Evolutionary conservation across 2,329 filamentous ascomycete genomes (phyloP).

Genomic region (Aureobasidium namibiae): DNA sequence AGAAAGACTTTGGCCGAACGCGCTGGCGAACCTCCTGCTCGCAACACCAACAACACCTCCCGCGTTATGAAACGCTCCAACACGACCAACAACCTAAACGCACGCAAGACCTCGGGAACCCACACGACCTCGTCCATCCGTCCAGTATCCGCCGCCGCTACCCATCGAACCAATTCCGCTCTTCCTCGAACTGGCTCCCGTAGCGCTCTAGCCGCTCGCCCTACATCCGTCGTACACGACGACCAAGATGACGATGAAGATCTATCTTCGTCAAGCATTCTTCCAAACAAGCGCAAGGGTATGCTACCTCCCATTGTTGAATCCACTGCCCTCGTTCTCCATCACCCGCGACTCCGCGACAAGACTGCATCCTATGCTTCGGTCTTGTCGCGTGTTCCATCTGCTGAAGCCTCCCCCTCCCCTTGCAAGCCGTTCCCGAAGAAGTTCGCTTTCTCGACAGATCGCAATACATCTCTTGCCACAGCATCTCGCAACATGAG

Average conservation of each 20-base stretch:
- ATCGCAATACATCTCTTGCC: slow-evolving; percentile 14
- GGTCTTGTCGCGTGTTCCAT: slow-evolving; percentile 23
- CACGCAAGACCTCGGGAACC: slow-evolving; percentile 18
- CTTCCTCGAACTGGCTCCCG: slow-evolving; percentile 18
- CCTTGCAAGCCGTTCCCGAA: background rate
- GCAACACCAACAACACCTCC: background rate
- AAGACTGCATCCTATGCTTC: slow-evolving; percentile 21
- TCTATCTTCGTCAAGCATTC: slow-evolving; percentile 26
- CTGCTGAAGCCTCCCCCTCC: slow-evolving; percentile 19
- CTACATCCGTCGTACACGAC: background rate
- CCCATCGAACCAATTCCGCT: slow-evolving; percentile 11
- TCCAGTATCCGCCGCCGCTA: slow-evolving; percentile 15
- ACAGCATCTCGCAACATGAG: slow-evolving; percentile 15
- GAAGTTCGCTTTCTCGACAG: background rate
- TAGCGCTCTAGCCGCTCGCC: slow-evolving; percentile 5
- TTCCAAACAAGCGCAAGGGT: slow-evolving; percentile 44
- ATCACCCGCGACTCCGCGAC: slow-evolving; percentile 18
- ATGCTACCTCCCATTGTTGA: slow-evolving; percentile 32
- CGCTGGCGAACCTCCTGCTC: slow-evolving; percentile 34
- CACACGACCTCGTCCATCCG: slow-evolving; percentile 7
- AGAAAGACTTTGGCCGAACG: slow-evolving; percentile 43
- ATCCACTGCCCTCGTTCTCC: slow-evolving; percentile 15
- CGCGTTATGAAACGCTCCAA: slow-evolving; percentile 3
- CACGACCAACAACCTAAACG: slow-evolving; percentile 14
- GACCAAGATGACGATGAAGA: slow-evolving; percentile 16